These are phyloP conservation scores for Entomophthora muscae DNA, from an alignment of 371 early-diverging fungal species.

Conservation along the genomic window DNA sequence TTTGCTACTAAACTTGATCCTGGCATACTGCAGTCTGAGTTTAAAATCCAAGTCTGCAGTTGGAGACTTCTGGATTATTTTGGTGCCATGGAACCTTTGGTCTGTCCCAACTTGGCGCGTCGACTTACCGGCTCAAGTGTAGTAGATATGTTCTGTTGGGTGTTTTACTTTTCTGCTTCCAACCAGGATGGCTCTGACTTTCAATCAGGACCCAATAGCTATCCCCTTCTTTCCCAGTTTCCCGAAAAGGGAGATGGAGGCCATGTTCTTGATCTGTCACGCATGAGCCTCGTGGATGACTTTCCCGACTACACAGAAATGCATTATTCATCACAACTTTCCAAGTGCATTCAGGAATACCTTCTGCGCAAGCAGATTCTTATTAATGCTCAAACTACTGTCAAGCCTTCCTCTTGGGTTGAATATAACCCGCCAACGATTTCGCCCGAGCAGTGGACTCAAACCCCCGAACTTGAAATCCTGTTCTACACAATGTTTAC, in stretches of 20 bases:
- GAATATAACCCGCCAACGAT: neutral
- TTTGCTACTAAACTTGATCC: neutral
- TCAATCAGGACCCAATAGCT: neutral
- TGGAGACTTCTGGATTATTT: neutral
- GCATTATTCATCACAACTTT: neutral
- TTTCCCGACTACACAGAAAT: neutral
- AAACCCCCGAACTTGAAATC: neutral
- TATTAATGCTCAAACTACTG: neutral
- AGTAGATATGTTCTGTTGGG: neutral
- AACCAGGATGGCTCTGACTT: neutral
- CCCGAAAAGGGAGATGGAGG: neutral
- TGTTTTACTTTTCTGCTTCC: neutral
- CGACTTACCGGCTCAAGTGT: neutral
- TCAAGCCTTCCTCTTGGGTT: neutral
- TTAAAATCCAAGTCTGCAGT: neutral
- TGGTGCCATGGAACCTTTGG: neutral
- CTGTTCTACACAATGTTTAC: neutral
- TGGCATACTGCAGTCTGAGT: neutral
- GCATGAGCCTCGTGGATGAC: neutral
- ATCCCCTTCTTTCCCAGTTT: neutral
- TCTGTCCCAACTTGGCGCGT: neutral
- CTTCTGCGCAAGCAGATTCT: neutral
- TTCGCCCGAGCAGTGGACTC: neutral
- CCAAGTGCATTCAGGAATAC: neutral
- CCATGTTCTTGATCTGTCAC: neutral